Conservation (phyloP, 371 early-diverging fungal genomes). For the Dentiscutata heterogama region DNA sequence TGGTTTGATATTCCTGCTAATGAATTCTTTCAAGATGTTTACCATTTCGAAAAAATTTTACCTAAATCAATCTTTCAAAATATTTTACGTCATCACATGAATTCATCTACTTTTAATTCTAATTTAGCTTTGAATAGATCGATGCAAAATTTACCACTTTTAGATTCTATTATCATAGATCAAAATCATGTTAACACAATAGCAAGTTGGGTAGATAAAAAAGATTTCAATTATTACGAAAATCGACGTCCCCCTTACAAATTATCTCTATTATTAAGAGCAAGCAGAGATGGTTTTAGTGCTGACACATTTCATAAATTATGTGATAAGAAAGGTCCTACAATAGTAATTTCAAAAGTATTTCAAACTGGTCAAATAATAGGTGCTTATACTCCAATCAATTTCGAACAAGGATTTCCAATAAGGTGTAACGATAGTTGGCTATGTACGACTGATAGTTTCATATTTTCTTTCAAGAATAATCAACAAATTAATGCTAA, state of each 20-base stretch:
- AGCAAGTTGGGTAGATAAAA: constrained; percentile 15
- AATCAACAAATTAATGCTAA: background rate
- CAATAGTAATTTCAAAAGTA: constrained; percentile 1
- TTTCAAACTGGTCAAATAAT: background rate
- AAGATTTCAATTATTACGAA: background rate
- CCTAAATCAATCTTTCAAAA: background rate
- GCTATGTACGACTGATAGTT: background rate
- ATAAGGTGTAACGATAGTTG: background rate
- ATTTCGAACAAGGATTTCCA: background rate
- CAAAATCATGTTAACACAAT: background rate
- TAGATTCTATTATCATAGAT: constrained; percentile 3
- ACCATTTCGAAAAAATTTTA: constrained; percentile 8
- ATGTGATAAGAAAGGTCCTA: constrained; percentile 28
- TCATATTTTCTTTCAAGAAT: background rate
- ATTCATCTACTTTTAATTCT: too few species aligned
- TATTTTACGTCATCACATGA: background rate
- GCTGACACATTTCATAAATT: background rate
- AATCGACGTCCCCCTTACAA: constrained; percentile 13
- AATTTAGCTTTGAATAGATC: background rate
- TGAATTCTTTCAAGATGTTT: constrained; percentile 16
- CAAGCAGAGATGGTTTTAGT: constrained; percentile 33
- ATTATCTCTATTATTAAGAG: background rate
- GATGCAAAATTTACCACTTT: background rate
- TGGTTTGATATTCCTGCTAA: background rate
- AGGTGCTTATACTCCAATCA: constrained; percentile 32